Base-by-base conservation (phyloP, 2,329 filamentous ascomycete species). In the Scedosporium boydii region DNA sequence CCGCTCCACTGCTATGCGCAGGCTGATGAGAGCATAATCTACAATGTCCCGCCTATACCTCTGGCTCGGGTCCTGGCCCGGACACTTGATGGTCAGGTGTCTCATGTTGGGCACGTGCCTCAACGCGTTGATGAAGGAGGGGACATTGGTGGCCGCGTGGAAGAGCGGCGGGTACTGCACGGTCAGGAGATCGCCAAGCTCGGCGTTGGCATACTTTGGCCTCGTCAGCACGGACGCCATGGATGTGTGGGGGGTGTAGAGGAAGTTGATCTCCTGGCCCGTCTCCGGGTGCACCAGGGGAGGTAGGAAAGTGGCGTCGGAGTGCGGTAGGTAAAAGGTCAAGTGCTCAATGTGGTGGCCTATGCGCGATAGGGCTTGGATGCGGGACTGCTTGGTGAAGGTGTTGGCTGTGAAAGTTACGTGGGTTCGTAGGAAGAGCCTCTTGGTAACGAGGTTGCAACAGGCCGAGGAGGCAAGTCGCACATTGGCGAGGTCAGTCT, bases 91-190 rank as follows among this genome's bases (percentile, higher is more conserved):
- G 58, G 84, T 88, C 64, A 96, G 79, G 71, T 93, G 89, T 56
- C 84, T 80, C 68, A 96, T 78, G 68, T 87, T 88, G 63, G 84
- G 77, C 69, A 96, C 73, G 65, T 86, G 78, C 42, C 82, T 82
- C 70, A 96, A 80, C 58, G 89, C 89, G 66, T 86, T 82, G 68
- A 93, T 87, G 76, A 96, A 96, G 46, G 90, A 89, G 4, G 89
- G 84, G 6, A 96, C 88, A 70, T 96, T 95, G 64, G 90, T 93
- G 6, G 92, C 90, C 6, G 91, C 90, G 70, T 96, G 92, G 76
- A 96, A 96, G 16, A 96, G 77, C 5, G 92, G 90, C 60, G 91
- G 90, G 70, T 96, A 96, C 75, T 96, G 91, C 71, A 91, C 86
- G 14, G 91, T 90, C 64, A 96, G 80, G 63, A 96, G 82, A 70